phyloP scores from a whole-genome alignment of 805 yeast species.

The Hanseniaspora meyeri region DNA sequence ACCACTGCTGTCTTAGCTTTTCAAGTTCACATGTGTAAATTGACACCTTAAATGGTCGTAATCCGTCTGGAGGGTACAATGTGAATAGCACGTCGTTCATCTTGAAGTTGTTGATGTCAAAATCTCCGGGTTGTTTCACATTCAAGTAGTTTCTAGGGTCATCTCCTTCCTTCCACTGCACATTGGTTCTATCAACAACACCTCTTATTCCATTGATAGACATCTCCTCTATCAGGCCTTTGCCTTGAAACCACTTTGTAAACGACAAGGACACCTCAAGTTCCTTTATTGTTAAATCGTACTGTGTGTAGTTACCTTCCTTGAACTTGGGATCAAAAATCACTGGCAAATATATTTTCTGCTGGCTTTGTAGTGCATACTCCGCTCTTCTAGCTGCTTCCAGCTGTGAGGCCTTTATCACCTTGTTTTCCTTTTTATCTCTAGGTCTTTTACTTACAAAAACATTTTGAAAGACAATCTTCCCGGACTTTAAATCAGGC shows the following conservation, averaged over 20 bases:
- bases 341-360: slow-evolving; percentile 14
- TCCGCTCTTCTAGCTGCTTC: slow-evolving; percentile 52
- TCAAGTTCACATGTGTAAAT: slow-evolving; percentile 78
- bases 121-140: slow-evolving; percentile 71
- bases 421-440: slow-evolving; percentile 27
- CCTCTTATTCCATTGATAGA: slow-evolving; percentile 82
- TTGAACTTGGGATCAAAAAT: slow-evolving; percentile 38
- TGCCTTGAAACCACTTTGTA: slow-evolving; percentile 78
- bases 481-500: slow-evolving; percentile 86
- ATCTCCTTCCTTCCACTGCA: slow-evolving; percentile 67
- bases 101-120: slow-evolving; percentile 71
- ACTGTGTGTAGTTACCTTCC: slow-evolving; percentile 94
- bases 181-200: slow-evolving; percentile 80
- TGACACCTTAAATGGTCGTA: slow-evolving; percentile 76
- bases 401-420: slow-evolving; percentile 60
- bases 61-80: slow-evolving; percentile 64
- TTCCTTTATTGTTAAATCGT: slow-evolving; percentile 78
- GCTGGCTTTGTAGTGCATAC: slow-evolving; percentile 25
- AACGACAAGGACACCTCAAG: slow-evolving; percentile 70
- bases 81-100: slow-evolving; percentile 80
- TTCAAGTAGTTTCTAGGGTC: slow-evolving; percentile 73
- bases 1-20: slow-evolving; percentile 79
- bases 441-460: slow-evolving; percentile 78
- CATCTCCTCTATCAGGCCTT: slow-evolving; percentile 71
- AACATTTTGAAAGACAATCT: slow-evolving; percentile 71